Base-by-base conservation (phyloP, 805 yeast species). In the Barnettozyma californica region DNA sequence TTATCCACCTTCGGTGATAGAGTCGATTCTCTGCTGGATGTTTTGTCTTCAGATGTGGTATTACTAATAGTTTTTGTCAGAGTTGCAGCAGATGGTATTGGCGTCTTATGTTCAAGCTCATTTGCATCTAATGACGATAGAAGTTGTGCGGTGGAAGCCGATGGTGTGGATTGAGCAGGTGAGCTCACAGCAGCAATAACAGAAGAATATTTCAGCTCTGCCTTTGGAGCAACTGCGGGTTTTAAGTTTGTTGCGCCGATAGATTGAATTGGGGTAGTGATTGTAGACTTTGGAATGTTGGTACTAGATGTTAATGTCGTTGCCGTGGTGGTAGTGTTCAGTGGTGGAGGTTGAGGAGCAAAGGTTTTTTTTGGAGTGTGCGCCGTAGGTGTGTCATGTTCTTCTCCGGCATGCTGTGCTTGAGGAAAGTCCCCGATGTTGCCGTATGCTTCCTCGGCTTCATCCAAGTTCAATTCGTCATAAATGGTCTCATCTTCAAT, bases 401-500 rank as follows among this genome's bases (percentile, higher is more conserved):
- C 56, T 9, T 49, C 57, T 13, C 44, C 45, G 1, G 36, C 25
- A 13, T 47, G 48, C 19, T 46, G 43, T 3, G 37, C 50, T 18
- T 52, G 53, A 25, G 62, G 55, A 39, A 65, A 64, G 21, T 65
- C 73, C 34, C 77, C 79, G 26, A 73, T 75, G 47, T 74, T 78
- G 33, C 75, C 79, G 23, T 75, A 78, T 33, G 75, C 77, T 34
- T 77, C 75, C 41, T 78, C 81, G 45, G 68, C 65, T 6, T 81
- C 84, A 50, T 75, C 82, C 40, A 90, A 76, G 40, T 84, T 90
- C 57, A 94, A 75, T 51, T 83, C 88, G 57, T 94, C 97, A 67
- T 92, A 94, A 52, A 92, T 79, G 13, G 88, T 90, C 58, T 91
- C 97, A 66, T 92, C 96, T 61, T 90, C 97, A 31, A 91, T 84